These are phyloP conservation scores for Cucurbita argyrosperma DNA, from an alignment of 306 rosid genomes.

Conservation along the genomic window DNA sequence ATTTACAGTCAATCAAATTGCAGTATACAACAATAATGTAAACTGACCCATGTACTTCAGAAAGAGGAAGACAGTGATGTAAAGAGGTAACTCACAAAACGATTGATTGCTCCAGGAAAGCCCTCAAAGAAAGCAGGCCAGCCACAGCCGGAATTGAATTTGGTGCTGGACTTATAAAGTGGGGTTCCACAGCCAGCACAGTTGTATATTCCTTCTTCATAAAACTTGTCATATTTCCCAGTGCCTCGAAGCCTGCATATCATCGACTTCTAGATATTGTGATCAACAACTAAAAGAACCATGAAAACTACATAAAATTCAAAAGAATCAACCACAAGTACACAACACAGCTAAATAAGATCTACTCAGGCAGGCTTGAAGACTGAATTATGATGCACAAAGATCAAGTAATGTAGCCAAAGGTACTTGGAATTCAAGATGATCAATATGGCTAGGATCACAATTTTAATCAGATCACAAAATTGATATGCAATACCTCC, in stretches of 20 bases:
- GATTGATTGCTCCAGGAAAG: conserved; percentile 69
- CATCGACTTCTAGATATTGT: background rate
- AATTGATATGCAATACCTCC: background rate
- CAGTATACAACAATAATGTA: background rate
- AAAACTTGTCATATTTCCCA: conserved; percentile 67
- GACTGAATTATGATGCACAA: background rate
- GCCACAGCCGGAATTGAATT: conserved; percentile 83
- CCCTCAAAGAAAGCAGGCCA: conserved; percentile 97
- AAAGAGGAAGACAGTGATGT: background rate
- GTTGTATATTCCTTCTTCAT: conserved; percentile 56
- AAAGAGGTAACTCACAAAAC: conserved; percentile 30
- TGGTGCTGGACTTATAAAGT: conserved; percentile 63
- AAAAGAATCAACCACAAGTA: background rate
- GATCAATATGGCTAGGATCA: background rate
- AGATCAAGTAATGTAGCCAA: background rate
- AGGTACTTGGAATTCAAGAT: background rate
- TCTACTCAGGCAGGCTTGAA: background rate
- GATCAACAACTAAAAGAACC: background rate
- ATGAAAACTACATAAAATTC: background rate
- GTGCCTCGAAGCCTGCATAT: conserved; percentile 52
- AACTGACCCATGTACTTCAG: background rate
- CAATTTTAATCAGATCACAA: background rate
- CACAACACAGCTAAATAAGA: background rate
- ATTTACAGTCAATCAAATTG: background rate
- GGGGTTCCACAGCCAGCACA: conserved; percentile 78